These are phyloP conservation scores for Mortierella sp. DNA, from an alignment of 371 early-diverging fungal species.

Conservation along the genomic window DNA sequence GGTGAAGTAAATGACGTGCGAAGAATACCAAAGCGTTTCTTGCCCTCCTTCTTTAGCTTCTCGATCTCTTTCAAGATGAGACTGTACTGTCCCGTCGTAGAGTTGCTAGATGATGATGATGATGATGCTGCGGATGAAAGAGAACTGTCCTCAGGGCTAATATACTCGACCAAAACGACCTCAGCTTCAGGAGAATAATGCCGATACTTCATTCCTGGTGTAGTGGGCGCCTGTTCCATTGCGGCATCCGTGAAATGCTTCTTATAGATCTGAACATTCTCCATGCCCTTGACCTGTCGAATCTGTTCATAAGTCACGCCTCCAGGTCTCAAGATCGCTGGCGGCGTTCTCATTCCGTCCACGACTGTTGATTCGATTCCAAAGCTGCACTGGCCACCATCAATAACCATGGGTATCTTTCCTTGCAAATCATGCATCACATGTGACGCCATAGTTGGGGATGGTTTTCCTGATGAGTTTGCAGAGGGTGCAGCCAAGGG, in stretches of 20 bases:
- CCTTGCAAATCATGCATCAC: slow-evolving; percentile 91
- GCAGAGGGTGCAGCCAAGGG: slow-evolving; percentile 99
- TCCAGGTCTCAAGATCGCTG: slow-evolving; percentile 98
- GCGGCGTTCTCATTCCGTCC: slow-evolving; percentile 79
- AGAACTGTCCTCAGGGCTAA: background rate
- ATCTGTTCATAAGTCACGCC: slow-evolving; percentile 92
- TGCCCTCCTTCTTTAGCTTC: slow-evolving; percentile 34
- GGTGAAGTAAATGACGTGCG: slow-evolving; percentile 36
- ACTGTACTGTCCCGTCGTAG: slow-evolving; percentile 25
- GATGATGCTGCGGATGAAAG: background rate
- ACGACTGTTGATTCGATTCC: slow-evolving; percentile 99
- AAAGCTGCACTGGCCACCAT: slow-evolving; percentile 92
- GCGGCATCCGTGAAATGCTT: slow-evolving; percentile 80
- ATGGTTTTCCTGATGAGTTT: slow-evolving; percentile 97
- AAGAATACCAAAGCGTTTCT: slow-evolving; percentile 48
- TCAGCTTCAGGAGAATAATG: slow-evolving; percentile 97
- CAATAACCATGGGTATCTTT: slow-evolving; percentile 90
- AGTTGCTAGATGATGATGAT: background rate
- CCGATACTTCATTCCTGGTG: slow-evolving; percentile 99
- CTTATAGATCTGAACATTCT: slow-evolving; percentile 79
- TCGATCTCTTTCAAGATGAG: slow-evolving; percentile 42
- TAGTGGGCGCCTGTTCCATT: slow-evolving; percentile 86
- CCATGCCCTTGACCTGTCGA: slow-evolving; percentile 63
- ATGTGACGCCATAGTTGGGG: slow-evolving; percentile 95
- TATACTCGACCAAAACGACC: slow-evolving; percentile 81